phyloP scores from a whole-genome alignment of 768 basidiomycete species.

The Mycena latifolia region DNA sequence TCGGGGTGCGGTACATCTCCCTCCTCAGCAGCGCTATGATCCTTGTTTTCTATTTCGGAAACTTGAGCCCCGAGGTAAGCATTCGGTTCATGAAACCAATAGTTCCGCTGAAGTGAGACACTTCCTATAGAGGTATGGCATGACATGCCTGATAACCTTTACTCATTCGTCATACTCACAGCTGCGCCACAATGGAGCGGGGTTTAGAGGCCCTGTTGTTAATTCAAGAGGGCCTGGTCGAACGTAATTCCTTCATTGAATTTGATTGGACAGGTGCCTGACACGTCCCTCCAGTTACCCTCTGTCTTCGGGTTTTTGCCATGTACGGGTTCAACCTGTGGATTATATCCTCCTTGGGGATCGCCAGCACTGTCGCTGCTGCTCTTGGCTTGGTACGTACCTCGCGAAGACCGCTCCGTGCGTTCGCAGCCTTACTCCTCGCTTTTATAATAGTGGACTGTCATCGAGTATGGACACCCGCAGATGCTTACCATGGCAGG shows the following conservation, averaged over 20 bases:
- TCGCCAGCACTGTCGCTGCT: neutral
- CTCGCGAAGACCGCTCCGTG: too few species aligned
- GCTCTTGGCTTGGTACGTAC: conserved; percentile 24
- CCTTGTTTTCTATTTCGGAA: conserved; percentile 22
- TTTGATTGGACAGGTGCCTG: too few species aligned
- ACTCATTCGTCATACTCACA: neutral
- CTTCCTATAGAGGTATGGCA: conserved; percentile 2
- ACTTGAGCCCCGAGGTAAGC: conserved; percentile 17
- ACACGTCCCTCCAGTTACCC: conserved; percentile 10
- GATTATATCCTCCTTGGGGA: conserved; percentile 5
- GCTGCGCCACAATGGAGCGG: conserved; percentile 28
- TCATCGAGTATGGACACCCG: conserved; percentile 24
- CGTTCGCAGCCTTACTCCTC: too few species aligned
- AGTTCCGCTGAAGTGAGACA: too few species aligned
- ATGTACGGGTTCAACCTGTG: conserved; percentile 25
- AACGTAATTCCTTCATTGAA: conserved; percentile 12
- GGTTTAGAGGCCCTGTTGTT: conserved; percentile 21
- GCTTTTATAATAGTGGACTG: conserved; percentile 27
- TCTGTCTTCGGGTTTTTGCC: conserved; percentile 20
- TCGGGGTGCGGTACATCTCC: conserved; percentile 23
- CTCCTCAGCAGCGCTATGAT: conserved; percentile 17
- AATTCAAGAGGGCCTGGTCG: conserved; percentile 19
- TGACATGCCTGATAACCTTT: too few species aligned
- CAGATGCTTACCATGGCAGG: conserved; percentile 26
- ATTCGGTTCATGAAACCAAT: neutral